Conservation (phyloP, 805 yeast species). For the Candida ovalis region DNA sequence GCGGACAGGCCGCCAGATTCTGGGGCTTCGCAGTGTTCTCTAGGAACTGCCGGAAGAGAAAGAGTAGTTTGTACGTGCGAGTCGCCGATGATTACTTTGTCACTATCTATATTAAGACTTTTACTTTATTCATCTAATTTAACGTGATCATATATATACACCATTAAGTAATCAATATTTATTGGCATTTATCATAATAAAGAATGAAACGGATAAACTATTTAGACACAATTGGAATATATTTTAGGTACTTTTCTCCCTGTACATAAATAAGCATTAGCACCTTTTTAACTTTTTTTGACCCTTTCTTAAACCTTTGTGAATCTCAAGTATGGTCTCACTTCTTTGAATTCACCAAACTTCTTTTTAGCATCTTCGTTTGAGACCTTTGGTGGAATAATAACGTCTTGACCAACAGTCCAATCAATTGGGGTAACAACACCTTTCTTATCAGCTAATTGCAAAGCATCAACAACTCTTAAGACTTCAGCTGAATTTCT, state of each 20-base stretch:
- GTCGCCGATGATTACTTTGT: too few relatives aligned
- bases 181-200: neutral
- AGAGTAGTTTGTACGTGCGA: too few relatives aligned
- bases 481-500: conserved; percentile 91
- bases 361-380: conserved; percentile 76
- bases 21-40: neutral
- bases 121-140: too few relatives aligned
- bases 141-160: too few relatives aligned
- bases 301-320: conserved; percentile 35
- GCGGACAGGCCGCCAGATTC: neutral
- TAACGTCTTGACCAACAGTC: conserved; percentile 86
- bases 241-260: too few relatives aligned
- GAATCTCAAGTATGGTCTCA: conserved; percentile 87
- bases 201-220: too few relatives aligned
- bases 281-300: too few relatives aligned
- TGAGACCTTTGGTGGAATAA: conserved; percentile 81
- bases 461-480: conserved; percentile 86
- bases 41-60: too few relatives aligned
- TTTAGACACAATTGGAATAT: too few relatives aligned
- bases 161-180: conserved; percentile 2
- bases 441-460: conserved; percentile 76
- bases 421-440: conserved; percentile 91
- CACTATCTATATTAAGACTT: too few relatives aligned
- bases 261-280: too few relatives aligned
- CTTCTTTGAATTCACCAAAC: conserved; percentile 80